Percentiles rank a stretch among this genome's conserved stretches.
These are phyloP conservation scores for Papiliotrema terrestris DNA, from an alignment of 1,284 basidiomycete species.

Conservation along the genomic window DNA sequence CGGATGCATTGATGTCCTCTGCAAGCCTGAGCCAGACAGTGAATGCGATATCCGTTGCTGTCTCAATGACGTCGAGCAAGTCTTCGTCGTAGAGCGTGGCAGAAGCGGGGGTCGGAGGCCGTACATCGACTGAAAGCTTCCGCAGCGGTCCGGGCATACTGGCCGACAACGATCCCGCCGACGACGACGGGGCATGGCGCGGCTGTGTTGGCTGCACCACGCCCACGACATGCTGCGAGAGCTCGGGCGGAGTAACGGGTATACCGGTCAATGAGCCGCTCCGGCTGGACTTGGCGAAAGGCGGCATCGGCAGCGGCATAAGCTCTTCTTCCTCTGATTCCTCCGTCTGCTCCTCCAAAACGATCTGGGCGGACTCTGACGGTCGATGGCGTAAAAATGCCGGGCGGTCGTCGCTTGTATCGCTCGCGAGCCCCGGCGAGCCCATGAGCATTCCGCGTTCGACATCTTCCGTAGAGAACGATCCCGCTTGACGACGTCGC, in stretches of 20 bases:
- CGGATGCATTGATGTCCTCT: conserved; percentile 46
- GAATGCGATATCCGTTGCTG: conserved; percentile 50
- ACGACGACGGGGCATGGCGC: conserved; percentile 32
- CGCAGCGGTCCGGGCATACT: conserved; percentile 16
- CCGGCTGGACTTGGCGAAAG: conserved; percentile 3
- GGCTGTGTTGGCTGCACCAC: conserved; percentile 17
- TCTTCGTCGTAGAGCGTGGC: conserved; percentile 50
- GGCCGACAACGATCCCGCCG: conserved; percentile 26
- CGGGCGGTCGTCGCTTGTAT: conserved; percentile 4
- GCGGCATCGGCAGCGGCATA: conserved; percentile 2
- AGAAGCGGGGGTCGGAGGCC: conserved; percentile 45
- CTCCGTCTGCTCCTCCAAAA: conserved; percentile 18
- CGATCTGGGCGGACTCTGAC: conserved; percentile 23
- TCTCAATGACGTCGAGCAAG: conserved; percentile 51
- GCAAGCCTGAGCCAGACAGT: conserved; percentile 51
- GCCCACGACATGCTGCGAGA: conserved; percentile 13
- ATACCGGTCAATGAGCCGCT: background rate
- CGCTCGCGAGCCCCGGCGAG: conserved; percentile 24
- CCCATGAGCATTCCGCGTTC: conserved; percentile 79
- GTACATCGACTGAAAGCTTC: conserved; percentile 42
- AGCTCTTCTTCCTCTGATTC: conserved; percentile 18
- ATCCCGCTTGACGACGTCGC: conserved; percentile 81
- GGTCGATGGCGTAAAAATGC: conserved; percentile 23
- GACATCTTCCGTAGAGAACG: conserved; percentile 86
- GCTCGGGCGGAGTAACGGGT: conserved; percentile 8